A percentile compares a stretch with the other conserved stretches of the same genome.
phyloP scores from a whole-genome alignment of 2,329 filamentous ascomycete genomes.

The Exutisphaerella laricina region DNA sequence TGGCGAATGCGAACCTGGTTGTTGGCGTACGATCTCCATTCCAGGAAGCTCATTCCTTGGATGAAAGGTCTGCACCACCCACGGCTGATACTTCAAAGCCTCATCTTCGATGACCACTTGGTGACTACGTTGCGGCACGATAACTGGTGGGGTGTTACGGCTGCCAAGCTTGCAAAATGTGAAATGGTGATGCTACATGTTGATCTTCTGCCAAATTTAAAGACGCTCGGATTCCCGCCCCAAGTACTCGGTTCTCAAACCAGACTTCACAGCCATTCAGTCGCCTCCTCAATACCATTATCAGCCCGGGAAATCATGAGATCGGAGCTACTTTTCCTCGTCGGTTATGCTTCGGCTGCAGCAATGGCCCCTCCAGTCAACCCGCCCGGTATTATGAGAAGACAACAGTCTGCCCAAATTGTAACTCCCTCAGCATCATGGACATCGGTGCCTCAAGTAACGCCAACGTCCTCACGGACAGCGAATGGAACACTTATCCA shows the following conservation, averaged over 20 bases:
- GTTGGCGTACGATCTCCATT: slow-evolving; percentile 7
- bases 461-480: neutral
- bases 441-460: neutral
- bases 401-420: neutral
- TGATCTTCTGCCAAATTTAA: neutral
- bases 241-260: neutral
- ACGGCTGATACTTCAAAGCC: neutral
- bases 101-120: no score
- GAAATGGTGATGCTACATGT: neutral
- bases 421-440: neutral
- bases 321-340: neutral
- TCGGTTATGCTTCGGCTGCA: neutral
- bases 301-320: neutral
- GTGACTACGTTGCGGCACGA: neutral
- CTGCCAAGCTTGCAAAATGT: neutral
- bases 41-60: slow-evolving; percentile 4
- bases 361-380: neutral
- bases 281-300: neutral
- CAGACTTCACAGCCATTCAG: neutral
- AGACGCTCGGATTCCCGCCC: neutral
- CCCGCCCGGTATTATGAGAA: neutral
- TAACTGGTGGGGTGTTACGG: no score
- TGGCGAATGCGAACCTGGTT: slow-evolving; percentile 6
- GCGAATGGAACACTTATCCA: no score
- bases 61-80: neutral